Percentiles rank a stretch among this genome's conserved stretches.
Evolutionary conservation across 805 yeast genomes (phyloP).

Genomic region (Candida peoriensis): DNA sequence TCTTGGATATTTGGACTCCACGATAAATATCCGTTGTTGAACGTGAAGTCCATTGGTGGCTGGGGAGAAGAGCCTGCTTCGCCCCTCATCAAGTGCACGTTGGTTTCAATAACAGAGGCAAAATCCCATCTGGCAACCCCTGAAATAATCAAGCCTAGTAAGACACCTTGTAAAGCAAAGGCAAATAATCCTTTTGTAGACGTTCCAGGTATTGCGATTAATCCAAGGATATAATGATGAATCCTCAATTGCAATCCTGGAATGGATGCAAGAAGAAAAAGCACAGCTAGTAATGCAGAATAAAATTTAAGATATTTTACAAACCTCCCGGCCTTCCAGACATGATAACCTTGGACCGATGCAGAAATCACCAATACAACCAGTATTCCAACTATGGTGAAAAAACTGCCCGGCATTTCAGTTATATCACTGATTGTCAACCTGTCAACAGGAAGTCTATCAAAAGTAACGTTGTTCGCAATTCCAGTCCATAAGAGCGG

Average conservation of each 20-base stretch:
- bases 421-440: constrained; percentile 66
- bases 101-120: constrained; percentile 83
- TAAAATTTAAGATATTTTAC: constrained; percentile 55
- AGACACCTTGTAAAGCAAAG: constrained; percentile 74
- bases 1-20: constrained; percentile 22
- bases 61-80: constrained; percentile 53
- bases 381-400: constrained; percentile 53
- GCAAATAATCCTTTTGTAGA: constrained; percentile 68
- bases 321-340: constrained; percentile 78
- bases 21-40: constrained; percentile 20
- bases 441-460: constrained; percentile 82
- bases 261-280: constrained; percentile 41
- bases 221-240: constrained; percentile 78
- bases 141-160: constrained; percentile 73
- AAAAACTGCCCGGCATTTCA: constrained; percentile 70
- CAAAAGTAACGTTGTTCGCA: constrained; percentile 83
- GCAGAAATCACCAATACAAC: constrained; percentile 48
- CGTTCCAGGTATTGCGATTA: constrained; percentile 79
- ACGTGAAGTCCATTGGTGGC: constrained; percentile 44
- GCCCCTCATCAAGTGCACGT: constrained; percentile 57
- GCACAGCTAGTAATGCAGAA: constrained; percentile 34
- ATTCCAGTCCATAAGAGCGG: constrained; percentile 81
- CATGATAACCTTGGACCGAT: constrained; percentile 64
- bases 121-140: constrained; percentile 94
- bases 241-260: constrained; percentile 73